phyloP scores from a whole-genome alignment of 116 monocot species.

The Papilionanthe hybrid region DNA sequence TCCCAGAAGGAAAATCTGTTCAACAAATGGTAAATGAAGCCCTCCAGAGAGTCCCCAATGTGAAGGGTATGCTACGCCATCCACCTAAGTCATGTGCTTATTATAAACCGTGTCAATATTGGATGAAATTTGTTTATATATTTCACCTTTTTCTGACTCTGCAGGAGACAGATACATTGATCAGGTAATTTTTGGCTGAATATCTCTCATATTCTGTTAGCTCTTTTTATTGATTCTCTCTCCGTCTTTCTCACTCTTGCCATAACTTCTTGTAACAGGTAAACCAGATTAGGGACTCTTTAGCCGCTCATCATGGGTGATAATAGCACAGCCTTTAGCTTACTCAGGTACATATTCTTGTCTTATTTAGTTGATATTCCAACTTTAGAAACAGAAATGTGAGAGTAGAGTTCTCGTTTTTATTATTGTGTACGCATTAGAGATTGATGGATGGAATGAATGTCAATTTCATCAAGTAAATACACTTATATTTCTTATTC shows the following conservation, averaged over 20 bases:
- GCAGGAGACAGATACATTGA: slow-evolving; percentile 94
- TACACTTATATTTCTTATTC: not conserved
- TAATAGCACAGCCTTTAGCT: slow-evolving; percentile 96
- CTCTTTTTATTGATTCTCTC: not conserved
- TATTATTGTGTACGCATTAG: not conserved
- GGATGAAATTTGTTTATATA: slow-evolving; percentile 3
- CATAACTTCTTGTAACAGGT: slow-evolving; percentile 38
- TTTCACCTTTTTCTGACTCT: slow-evolving; percentile 18
- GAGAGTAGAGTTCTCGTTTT: not conserved
- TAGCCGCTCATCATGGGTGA: slow-evolving; percentile 95
- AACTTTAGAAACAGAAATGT: not conserved
- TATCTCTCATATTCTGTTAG: not conserved
- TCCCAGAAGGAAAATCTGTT: slow-evolving; percentile 97
- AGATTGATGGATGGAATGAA: not conserved
- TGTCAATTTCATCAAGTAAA: not conserved
- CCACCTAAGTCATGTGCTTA: not conserved
- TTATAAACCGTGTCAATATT: slow-evolving; percentile 6
- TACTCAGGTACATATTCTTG: slow-evolving; percentile 67
- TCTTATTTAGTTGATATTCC: not conserved
- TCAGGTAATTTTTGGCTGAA: slow-evolving; percentile 49
- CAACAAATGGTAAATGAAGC: slow-evolving; percentile 99
- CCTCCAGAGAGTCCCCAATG: slow-evolving; percentile 79
- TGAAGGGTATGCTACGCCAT: slow-evolving; percentile 47
- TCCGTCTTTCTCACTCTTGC: slow-evolving; percentile 4
- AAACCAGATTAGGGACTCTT: slow-evolving; percentile 88